Evolutionary conservation across 2,329 filamentous ascomycete species (phyloP).

Genomic region (Alternaria postmessia): DNA sequence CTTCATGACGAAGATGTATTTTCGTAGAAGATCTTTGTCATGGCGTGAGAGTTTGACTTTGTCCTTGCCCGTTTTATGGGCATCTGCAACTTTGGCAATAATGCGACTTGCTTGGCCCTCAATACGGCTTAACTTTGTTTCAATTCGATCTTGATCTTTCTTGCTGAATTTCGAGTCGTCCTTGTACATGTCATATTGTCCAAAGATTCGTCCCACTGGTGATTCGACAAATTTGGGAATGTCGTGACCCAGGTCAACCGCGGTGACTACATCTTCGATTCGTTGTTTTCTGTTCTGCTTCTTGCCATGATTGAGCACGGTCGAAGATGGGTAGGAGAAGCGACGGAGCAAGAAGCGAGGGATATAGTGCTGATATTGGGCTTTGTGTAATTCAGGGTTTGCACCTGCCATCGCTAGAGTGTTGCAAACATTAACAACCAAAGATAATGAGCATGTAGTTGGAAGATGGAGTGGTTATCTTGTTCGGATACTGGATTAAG

Average conservation of each 20-base stretch:
- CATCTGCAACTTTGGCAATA: conserved; percentile 24
- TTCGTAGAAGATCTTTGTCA: conserved; percentile 52
- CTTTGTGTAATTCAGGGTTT: not conserved
- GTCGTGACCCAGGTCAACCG: not conserved
- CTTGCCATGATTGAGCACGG: not conserved
- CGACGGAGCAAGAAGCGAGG: conserved; percentile 49
- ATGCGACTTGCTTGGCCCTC: not conserved
- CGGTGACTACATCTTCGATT: not conserved
- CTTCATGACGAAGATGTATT: conserved; percentile 58
- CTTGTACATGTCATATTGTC: not conserved
- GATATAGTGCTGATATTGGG: conserved; percentile 49
- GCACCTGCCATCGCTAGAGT: not conserved
- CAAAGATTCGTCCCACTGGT: not conserved
- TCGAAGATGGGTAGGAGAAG: conserved; percentile 31
- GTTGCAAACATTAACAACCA: not conserved
- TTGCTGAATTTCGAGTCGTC: not conserved
- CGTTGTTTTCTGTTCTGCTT: not conserved
- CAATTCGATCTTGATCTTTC: not conserved
- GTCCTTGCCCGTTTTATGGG: conserved; percentile 12
- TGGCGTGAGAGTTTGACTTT: conserved; percentile 41
- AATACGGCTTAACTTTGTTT: not conserved
- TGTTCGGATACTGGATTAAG: not conserved
- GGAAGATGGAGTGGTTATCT: not conserved
- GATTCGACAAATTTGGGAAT: not conserved
- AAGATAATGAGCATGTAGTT: not conserved